phyloP scores from a whole-genome alignment of 371 early-diverging fungal genomes.

The Mucor racemosus region DNA sequence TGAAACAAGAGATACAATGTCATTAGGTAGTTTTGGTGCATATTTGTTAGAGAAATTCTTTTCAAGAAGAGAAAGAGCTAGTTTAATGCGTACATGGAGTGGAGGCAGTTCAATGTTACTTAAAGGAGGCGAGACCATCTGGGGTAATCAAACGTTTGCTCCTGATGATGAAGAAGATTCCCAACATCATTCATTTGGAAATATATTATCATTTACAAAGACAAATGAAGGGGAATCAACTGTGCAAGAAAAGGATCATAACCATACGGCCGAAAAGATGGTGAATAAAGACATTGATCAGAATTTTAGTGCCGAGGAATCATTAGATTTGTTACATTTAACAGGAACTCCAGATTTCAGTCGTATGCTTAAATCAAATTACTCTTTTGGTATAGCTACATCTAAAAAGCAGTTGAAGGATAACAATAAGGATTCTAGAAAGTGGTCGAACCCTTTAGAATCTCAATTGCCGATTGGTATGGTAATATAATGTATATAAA shows the following conservation, averaged over 20 bases:
- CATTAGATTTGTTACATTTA: conserved; percentile 58
- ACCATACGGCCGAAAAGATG: neutral
- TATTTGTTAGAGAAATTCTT: conserved; percentile 88
- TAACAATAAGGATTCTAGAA: conserved; percentile 58
- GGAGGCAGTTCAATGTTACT: conserved; percentile 81
- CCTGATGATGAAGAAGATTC: conserved; percentile 63
- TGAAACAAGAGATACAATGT: conserved; percentile 90
- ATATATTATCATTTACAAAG: conserved; percentile 41
- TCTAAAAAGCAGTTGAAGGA: conserved; percentile 56
- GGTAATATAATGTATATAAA: neutral
- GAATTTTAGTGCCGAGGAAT: conserved; percentile 59
- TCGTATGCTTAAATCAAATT: conserved; percentile 57
- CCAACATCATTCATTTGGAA: conserved; percentile 40
- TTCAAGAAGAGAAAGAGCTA: conserved; percentile 75
- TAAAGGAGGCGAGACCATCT: conserved; percentile 85
- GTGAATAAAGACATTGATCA: conserved; percentile 22
- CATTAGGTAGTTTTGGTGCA: conserved; percentile 78
- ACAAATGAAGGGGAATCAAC: neutral
- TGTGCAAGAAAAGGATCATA: conserved; percentile 9
- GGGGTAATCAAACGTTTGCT: conserved; percentile 73
- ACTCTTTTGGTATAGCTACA: conserved; percentile 69
- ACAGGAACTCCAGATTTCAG: conserved; percentile 55
- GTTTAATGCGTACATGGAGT: conserved; percentile 88
- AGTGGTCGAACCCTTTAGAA: conserved; percentile 89
- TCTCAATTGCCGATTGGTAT: conserved; percentile 77